Conservation (phyloP, 805 yeast genomes). For the Yamadazyma kitorensis region DNA sequence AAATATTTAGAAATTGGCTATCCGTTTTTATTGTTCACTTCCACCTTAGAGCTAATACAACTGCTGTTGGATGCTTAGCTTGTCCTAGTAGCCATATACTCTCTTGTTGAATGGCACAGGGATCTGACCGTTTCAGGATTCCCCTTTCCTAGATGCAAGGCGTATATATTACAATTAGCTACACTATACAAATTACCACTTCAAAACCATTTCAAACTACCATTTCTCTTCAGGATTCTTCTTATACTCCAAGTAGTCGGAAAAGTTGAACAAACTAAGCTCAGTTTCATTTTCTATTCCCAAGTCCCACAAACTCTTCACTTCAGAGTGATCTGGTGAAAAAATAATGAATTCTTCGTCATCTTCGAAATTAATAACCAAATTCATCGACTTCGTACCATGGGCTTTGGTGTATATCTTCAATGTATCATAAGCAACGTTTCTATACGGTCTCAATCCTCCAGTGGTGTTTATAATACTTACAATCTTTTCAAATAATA, state of each 20-base stretch:
- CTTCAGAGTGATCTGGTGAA: conserved; percentile 16
- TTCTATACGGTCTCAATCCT: conserved; percentile 78
- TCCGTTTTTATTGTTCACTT: too few relatives aligned
- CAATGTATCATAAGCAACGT: conserved; percentile 66
- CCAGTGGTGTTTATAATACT: conserved; percentile 54
- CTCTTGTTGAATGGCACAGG: neutral
- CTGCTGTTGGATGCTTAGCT: too few relatives aligned
- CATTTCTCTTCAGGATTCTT: conserved; percentile 89
- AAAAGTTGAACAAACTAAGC: conserved; percentile 71
- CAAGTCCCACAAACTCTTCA: conserved; percentile 30
- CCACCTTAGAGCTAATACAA: too few relatives aligned
- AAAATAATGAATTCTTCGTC: conserved; percentile 63
- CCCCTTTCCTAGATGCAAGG: too few relatives aligned
- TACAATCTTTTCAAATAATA: conserved; percentile 53
- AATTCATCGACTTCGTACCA: conserved; percentile 87
- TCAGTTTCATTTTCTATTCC: conserved; percentile 85
- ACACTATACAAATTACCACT: too few relatives aligned
- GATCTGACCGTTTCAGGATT: too few relatives aligned
- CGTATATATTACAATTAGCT: too few relatives aligned
- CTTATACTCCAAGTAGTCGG: conserved; percentile 66
- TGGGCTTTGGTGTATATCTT: conserved; percentile 95
- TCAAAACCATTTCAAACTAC: too few relatives aligned
- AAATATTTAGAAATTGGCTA: too few relatives aligned
- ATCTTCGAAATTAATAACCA: conserved; percentile 86
- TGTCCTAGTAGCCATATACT: too few relatives aligned